These are phyloP conservation scores for Cryptococcus deneoformans DNA, from an alignment of 1,284 basidiomycete genomes.

Conservation along the genomic window DNA sequence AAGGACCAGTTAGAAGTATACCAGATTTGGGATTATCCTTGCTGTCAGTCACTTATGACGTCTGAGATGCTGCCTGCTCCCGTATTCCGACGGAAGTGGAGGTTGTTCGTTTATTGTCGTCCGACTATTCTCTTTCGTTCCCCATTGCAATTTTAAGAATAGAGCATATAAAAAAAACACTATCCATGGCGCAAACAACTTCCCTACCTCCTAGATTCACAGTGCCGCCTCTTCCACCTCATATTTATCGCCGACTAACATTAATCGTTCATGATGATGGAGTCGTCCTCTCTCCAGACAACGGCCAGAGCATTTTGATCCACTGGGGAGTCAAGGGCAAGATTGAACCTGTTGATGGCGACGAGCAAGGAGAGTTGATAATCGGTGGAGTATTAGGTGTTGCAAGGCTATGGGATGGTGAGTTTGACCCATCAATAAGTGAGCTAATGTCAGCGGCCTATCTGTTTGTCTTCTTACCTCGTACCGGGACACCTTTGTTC, in stretches of 20 bases:
- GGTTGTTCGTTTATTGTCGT: too few species aligned
- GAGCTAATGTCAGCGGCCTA: slow-evolving; percentile 17
- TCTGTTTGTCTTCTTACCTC: slow-evolving; percentile 44
- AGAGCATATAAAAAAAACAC: neutral
- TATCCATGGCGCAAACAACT: slow-evolving; percentile 4
- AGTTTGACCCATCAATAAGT: slow-evolving; percentile 7
- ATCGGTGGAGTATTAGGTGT: slow-evolving; percentile 47
- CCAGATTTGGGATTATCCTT: too few species aligned
- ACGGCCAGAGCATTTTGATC: slow-evolving; percentile 24
- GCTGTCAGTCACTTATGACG: too few species aligned
- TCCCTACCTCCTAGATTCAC: slow-evolving; percentile 38
- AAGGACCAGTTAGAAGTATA: too few species aligned
- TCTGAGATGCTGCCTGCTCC: too few species aligned
- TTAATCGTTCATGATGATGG: slow-evolving; percentile 31
- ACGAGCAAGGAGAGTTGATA: slow-evolving; percentile 24
- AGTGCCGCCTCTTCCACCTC: slow-evolving; percentile 43
- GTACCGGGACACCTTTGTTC: slow-evolving; percentile 22
- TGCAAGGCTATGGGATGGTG: slow-evolving; percentile 47
- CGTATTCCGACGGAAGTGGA: too few species aligned
- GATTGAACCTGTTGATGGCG: slow-evolving; percentile 21
- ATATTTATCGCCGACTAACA: slow-evolving; percentile 37
- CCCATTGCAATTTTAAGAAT: neutral
- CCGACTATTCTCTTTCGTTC: too few species aligned
- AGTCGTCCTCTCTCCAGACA: slow-evolving; percentile 27
- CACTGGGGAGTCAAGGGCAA: slow-evolving; percentile 41